Evolutionary conservation across 2,329 filamentous ascomycete genomes (phyloP), one percentile per base, ranked within the genome.

Genomic region (Exophiala viscosa): DNA sequence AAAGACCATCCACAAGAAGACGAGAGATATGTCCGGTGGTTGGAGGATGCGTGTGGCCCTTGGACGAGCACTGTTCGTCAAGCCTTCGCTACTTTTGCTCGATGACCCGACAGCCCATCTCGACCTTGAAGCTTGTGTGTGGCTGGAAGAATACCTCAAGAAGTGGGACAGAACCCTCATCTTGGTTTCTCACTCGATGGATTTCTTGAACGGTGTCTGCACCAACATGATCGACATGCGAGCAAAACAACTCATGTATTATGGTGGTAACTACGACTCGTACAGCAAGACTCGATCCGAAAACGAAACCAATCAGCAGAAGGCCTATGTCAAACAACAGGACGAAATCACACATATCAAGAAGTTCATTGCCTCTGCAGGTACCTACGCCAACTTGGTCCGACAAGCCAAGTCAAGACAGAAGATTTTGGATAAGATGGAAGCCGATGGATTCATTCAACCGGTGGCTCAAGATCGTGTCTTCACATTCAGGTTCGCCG

Each of bases 351-450:
- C 85, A 64, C 95, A 99, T 80, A 99, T 99, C 82, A 97, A 99
- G 82, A 96, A 97, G 78, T 99, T 99, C 81, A 99, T 99, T 72
- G 93, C 95, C 68, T 96, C 92, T 58, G 93, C 93, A 52, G 93
- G 95, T 91, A 99, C 93, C 57, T 99, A 99, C 69, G 93, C 95
- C 83, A 99, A 99, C 80, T 82, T 99, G 79, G 93, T 99, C 70
- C 84, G 89, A 73, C 93, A 99, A 77, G 95, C 95, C 75, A 99
- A 99, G 82, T 97, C 93, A 39, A 86, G 93, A 61, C 93, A 99
- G 76, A 99, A 99, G 89, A 97, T 97, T 73, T 82, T 97, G 63
- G 93, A 99, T 83, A 99, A 99, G 86, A 99, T 99, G 93, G 92
- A 97, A 81, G 93, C 95, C 65, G 93, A 99, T 67, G 93, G 93